A percentile compares a stretch with the other conserved stretches of the same genome.
Evolutionary conservation across 139 green algal genomes (phyloP).

Genomic region (Micractinium sp.): DNA sequence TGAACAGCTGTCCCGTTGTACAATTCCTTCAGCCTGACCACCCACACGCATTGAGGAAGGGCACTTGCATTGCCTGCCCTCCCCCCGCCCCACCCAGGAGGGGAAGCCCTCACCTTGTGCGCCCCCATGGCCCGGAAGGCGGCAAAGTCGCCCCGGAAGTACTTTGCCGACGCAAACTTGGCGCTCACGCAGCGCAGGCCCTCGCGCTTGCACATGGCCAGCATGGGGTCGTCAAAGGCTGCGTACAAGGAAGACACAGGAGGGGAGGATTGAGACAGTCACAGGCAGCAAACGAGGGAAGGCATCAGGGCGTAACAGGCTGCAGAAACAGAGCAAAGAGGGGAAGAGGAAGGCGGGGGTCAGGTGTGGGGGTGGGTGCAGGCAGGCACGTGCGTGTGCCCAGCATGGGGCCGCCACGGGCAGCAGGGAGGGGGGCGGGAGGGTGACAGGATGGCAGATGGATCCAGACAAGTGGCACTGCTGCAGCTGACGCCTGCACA

Average conservation of each 20-base stretch:
- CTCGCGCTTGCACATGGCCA: background rate
- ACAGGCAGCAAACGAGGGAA: background rate
- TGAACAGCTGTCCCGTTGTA: too few species aligned
- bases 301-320: background rate
- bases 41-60: too few species aligned
- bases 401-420: background rate
- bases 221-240: conserved; percentile 25
- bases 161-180: background rate
- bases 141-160: conserved; percentile 19
- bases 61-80: too few species aligned
- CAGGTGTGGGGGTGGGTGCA: background rate
- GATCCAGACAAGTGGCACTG: too few species aligned
- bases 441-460: background rate
- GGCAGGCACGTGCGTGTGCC: background rate
- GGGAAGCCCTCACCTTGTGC: background rate
- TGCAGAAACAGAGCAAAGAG: background rate
- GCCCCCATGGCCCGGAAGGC: conserved; percentile 20
- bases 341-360: background rate
- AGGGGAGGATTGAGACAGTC: background rate
- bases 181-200: background rate
- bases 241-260: background rate
- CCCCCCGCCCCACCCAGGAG: background rate
- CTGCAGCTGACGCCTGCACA: too few species aligned
- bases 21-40: too few species aligned
- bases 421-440: too few species aligned